Evolutionary conservation across 805 yeast genomes (phyloP).

Genomic region (Maudiozyma saulgeensis): DNA sequence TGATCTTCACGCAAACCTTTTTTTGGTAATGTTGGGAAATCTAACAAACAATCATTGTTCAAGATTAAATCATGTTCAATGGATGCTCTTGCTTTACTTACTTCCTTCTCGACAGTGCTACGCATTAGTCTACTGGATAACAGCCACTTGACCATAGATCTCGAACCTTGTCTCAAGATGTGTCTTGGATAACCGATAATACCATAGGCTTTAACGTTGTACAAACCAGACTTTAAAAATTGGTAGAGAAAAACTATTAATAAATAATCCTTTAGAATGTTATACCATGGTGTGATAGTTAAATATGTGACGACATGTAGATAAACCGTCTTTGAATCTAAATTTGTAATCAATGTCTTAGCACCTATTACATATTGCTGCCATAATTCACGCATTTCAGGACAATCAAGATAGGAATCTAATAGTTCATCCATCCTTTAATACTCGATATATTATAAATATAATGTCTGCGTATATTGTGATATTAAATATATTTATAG

Average conservation of each 20-base stretch:
- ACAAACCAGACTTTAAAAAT: constrained; percentile 3
- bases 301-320: constrained; percentile 1
- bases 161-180: constrained; percentile 14
- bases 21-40: constrained; percentile 46
- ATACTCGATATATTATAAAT: too few relatives aligned
- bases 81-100: constrained; percentile 35
- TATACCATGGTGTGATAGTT: constrained; percentile 5
- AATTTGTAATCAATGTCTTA: background rate
- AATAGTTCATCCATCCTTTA: background rate
- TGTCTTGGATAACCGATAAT: constrained; percentile 22
- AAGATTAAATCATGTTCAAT: constrained; percentile 53
- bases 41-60: constrained; percentile 38
- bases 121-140: constrained; percentile 45
- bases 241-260: constrained; percentile 12
- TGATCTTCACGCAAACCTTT: constrained; percentile 42
- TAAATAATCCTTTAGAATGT: constrained; percentile 18
- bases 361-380: background rate
- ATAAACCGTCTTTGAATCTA: background rate
- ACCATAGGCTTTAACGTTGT: constrained; percentile 34
- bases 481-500: too few relatives aligned
- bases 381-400: background rate
- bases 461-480: too few relatives aligned
- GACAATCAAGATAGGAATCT: background rate
- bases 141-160: constrained; percentile 25
- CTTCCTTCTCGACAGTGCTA: constrained; percentile 50